Evolutionary conservation across 139 green algal genomes (phyloP).

Genomic region (Tetradesmus obliquus): DNA sequence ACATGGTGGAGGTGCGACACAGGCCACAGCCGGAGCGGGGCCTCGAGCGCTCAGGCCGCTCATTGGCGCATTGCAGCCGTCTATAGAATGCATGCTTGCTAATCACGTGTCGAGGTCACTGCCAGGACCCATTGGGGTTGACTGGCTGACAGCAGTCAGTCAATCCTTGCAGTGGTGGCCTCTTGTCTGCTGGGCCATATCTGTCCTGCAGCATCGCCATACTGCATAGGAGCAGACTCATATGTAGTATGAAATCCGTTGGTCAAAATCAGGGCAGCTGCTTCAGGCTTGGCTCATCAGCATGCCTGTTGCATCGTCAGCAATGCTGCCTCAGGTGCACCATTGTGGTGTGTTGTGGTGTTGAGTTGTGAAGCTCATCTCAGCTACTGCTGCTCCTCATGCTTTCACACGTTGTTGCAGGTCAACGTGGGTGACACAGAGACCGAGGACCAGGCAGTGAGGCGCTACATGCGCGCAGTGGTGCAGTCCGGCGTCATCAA

Average conservation of each 20-base stretch:
- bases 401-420: slow-evolving; percentile 4
- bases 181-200: not conserved
- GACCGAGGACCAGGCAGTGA: slow-evolving; percentile 71
- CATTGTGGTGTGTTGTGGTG: too few species aligned
- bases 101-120: not conserved
- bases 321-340: too few species aligned
- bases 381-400: not conserved
- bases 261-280: not conserved
- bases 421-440: slow-evolving; percentile 66
- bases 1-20: slow-evolving; percentile 65
- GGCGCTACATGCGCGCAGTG: slow-evolving; percentile 71
- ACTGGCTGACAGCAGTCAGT: not conserved
- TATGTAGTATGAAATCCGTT: not conserved
- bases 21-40: slow-evolving; percentile 17
- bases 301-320: not conserved
- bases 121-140: not conserved
- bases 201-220: not conserved
- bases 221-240: not conserved
- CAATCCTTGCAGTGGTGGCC: not conserved
- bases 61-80: not conserved
- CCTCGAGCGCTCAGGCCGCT: not conserved
- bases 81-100: not conserved
- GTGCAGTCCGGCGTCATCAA: slow-evolving; percentile 64
- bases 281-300: not conserved
- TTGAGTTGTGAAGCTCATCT: not conserved